Conservation (phyloP, 192 early-diverging fungal genomes). For the Dissophora globulifera region DNA sequence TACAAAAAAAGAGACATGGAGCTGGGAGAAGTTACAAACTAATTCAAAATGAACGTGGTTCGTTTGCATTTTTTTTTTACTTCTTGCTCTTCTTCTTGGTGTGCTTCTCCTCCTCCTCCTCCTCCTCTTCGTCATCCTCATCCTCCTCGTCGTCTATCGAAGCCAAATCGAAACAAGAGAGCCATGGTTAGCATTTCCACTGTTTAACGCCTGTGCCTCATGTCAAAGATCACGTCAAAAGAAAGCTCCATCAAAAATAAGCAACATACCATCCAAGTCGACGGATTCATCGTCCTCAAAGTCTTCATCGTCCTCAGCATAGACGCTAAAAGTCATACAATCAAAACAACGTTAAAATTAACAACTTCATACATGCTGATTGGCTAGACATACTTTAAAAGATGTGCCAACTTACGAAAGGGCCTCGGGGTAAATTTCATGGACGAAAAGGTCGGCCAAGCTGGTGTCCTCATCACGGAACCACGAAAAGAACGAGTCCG, state of each 20-base stretch:
- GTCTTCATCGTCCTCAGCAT: conserved; percentile 16
- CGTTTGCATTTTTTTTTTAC: no score
- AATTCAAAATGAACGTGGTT: neutral
- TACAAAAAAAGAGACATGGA: no score
- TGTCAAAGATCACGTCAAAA: no score
- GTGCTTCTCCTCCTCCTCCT: conserved; percentile 42
- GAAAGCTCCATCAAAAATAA: no score
- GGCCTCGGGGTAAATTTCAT: conserved; percentile 37
- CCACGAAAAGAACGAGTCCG: conserved; percentile 42
- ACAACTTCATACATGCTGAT: no score
- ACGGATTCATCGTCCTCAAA: conserved; percentile 24
- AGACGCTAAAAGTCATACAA: neutral
- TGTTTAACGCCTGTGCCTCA: no score
- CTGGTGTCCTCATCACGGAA: conserved; percentile 31
- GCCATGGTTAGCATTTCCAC: no score
- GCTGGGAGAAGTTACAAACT: no score
- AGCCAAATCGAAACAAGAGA: neutral
- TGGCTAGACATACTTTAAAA: no score
- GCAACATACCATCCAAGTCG: conserved; percentile 39
- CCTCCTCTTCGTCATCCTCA: conserved; percentile 36
- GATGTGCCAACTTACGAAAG: conserved; percentile 37
- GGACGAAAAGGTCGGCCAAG: conserved; percentile 28
- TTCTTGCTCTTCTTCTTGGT: conserved; percentile 54
- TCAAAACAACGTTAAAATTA: no score
- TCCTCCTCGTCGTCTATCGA: conserved; percentile 20